These are phyloP conservation scores for Exophiala sp. DNA, from an alignment of 2,329 filamentous ascomycete species.

Conservation along the genomic window DNA sequence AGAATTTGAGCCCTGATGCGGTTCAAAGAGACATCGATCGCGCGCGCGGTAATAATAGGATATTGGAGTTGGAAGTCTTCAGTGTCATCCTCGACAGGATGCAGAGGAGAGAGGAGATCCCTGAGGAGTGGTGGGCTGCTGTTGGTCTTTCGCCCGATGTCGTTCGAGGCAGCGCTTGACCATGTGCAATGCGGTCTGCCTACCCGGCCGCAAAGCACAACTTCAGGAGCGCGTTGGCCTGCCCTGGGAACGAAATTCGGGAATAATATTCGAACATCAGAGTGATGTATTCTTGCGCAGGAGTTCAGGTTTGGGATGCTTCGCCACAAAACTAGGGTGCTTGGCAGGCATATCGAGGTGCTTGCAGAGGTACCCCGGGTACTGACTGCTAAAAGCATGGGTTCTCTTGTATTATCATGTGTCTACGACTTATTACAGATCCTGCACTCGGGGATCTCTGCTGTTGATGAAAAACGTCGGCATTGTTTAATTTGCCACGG, in stretches of 20 bases:
- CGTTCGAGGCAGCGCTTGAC: conserved; percentile 31
- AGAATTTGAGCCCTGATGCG: neutral
- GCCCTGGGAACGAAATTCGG: too few relatives aligned
- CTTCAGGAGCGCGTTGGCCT: too few relatives aligned
- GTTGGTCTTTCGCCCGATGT: conserved; percentile 49
- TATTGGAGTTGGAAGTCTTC: conserved; percentile 55
- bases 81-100: conserved; percentile 66
- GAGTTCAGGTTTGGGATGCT: too few relatives aligned
- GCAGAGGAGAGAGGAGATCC: conserved; percentile 65
- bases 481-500: neutral
- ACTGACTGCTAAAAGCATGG: too few relatives aligned
- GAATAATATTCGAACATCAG: too few relatives aligned
- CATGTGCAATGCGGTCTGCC: neutral
- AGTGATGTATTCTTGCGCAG: too few relatives aligned
- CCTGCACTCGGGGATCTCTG: neutral
- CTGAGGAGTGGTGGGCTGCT: conserved; percentile 75
- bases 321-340: too few relatives aligned
- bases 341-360: too few relatives aligned
- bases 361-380: too few relatives aligned
- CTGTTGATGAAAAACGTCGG: neutral
- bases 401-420: neutral
- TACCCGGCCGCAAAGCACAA: neutral
- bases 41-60: conserved; percentile 8
- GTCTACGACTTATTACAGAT: neutral
- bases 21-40: conserved; percentile 3